Percentiles rank a stretch among this genome's conserved stretches.
phyloP scores from a whole-genome alignment of 2,329 filamentous ascomycete genomes.

The Geosmithia morbida region DNA sequence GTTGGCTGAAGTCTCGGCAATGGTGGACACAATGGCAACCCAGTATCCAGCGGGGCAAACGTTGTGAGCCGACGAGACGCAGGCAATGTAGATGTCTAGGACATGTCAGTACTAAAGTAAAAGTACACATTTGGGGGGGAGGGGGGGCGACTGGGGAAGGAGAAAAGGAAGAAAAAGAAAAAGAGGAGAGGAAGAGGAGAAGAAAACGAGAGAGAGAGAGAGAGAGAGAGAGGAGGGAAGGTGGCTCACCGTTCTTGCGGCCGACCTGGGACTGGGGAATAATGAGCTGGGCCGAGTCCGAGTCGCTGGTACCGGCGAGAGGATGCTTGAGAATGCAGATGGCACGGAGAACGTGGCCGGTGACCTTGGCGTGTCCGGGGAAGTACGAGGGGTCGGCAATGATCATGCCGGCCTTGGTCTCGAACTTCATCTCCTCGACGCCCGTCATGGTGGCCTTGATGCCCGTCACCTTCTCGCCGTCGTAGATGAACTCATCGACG shows the following conservation, averaged over 20 bases:
- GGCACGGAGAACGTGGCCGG: constrained; percentile 83
- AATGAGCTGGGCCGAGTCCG: constrained; percentile 87
- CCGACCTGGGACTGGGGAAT: constrained; percentile 96
- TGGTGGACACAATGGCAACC: constrained; percentile 95
- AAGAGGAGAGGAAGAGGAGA: too few relatives aligned
- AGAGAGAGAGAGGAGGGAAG: too few relatives aligned
- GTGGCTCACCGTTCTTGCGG: constrained; percentile 71
- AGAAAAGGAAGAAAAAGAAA: too few relatives aligned
- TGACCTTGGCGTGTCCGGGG: constrained; percentile 71
- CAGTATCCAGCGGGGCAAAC: constrained; percentile 99
- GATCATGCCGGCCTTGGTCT: constrained; percentile 93
- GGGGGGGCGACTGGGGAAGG: too few relatives aligned
- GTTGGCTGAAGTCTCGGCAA: constrained; percentile 82
- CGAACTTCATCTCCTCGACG: constrained; percentile 83
- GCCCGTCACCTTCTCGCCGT: constrained; percentile 72
- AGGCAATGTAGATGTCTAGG: constrained; percentile 87
- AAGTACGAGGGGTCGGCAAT: constrained; percentile 97
- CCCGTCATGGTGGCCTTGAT: constrained; percentile 97
- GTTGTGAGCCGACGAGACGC: constrained; percentile 90
- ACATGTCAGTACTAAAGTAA: not conserved
- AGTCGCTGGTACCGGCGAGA: constrained; percentile 73
- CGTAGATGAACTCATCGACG: constrained; percentile 80
- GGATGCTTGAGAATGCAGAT: constrained; percentile 98
- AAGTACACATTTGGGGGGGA: too few relatives aligned
- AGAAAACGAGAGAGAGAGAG: not conserved